Percentiles rank a stretch among this genome's conserved stretches.
Evolutionary conservation across 345 rosid genomes (phyloP).

Genomic region (Carallia brachiata): DNA sequence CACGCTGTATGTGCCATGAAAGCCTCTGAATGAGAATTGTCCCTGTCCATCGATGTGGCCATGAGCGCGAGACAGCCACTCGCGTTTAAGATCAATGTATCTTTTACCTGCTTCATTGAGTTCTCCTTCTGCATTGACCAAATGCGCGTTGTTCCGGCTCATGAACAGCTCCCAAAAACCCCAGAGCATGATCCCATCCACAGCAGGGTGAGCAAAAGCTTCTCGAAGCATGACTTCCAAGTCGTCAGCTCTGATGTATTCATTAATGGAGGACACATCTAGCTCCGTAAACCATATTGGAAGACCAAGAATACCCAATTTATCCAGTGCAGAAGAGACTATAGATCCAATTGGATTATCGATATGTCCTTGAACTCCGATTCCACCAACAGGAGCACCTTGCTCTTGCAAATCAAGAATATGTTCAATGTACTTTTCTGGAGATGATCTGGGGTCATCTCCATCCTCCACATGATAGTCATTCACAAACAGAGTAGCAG

Average conservation of each 20-base stretch:
- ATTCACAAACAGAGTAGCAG: slow-evolving; percentile 69
- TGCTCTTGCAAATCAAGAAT: slow-evolving; percentile 65
- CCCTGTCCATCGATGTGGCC: slow-evolving; percentile 57
- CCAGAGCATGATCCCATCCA: slow-evolving; percentile 96
- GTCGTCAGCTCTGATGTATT: slow-evolving; percentile 84
- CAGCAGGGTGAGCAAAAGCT: slow-evolving; percentile 86
- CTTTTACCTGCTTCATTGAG: slow-evolving; percentile 78
- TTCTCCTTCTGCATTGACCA: slow-evolving; percentile 93
- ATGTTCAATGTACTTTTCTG: slow-evolving; percentile 72
- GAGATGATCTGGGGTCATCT: slow-evolving; percentile 64
- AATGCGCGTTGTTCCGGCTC: slow-evolving; percentile 70
- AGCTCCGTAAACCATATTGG: slow-evolving; percentile 97
- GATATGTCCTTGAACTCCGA: slow-evolving; percentile 93
- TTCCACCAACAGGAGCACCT: slow-evolving; percentile 87
- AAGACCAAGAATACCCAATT: slow-evolving; percentile 67
- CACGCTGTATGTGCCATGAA: slow-evolving; percentile 67
- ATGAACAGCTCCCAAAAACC: slow-evolving; percentile 97
- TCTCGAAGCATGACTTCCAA: slow-evolving; percentile 93
- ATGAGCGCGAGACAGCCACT: slow-evolving; percentile 60
- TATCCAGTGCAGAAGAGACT: slow-evolving; percentile 68
- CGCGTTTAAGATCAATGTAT: slow-evolving; percentile 61
- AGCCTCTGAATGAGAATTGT: slow-evolving; percentile 68
- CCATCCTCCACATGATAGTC: slow-evolving; percentile 95
- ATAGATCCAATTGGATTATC: slow-evolving; percentile 76
- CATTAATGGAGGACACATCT: slow-evolving; percentile 79